Evolutionary conservation across 2,329 filamentous ascomycete genomes (phyloP).

Genomic region (Bipolaris zeicola): DNA sequence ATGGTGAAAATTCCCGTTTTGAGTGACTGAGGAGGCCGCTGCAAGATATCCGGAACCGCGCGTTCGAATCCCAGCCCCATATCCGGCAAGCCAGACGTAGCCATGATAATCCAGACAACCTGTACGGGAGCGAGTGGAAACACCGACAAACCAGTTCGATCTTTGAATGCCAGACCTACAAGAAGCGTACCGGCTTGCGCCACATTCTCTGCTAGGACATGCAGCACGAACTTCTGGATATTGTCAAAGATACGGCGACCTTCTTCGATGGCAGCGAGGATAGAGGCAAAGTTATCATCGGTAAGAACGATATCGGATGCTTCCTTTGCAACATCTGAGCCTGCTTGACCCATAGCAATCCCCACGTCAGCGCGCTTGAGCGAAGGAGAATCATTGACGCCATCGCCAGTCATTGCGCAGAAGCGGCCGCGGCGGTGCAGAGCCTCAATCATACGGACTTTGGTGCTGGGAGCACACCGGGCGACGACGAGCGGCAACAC

Average conservation of each 20-base stretch:
- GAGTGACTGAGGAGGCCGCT: slow-evolving; percentile 12
- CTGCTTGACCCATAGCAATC: slow-evolving; percentile 53
- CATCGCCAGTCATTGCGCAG: slow-evolving; percentile 53
- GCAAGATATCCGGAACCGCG: slow-evolving; percentile 42
- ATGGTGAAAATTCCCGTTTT: slow-evolving; percentile 44
- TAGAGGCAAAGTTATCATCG: slow-evolving; percentile 54
- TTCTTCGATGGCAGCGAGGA: slow-evolving; percentile 54
- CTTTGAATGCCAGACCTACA: slow-evolving; percentile 45
- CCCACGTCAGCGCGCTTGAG: slow-evolving; percentile 54
- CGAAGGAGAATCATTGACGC: slow-evolving; percentile 54
- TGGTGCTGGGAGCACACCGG: slow-evolving; percentile 53
- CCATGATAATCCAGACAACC: slow-evolving; percentile 49
- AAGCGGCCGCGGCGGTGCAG: slow-evolving; percentile 50
- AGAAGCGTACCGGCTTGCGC: slow-evolving; percentile 44
- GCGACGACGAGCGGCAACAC: slow-evolving; percentile 52
- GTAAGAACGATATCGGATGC: slow-evolving; percentile 54
- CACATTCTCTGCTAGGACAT: slow-evolving; percentile 42
- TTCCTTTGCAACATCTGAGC: slow-evolving; percentile 53
- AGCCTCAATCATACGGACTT: slow-evolving; percentile 53
- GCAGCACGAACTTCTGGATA: slow-evolving; percentile 51
- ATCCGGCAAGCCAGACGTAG: slow-evolving; percentile 45
- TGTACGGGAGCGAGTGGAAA: slow-evolving; percentile 47
- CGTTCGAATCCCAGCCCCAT: slow-evolving; percentile 46
- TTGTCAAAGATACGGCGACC: slow-evolving; percentile 55
- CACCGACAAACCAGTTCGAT: slow-evolving; percentile 39